Evolutionary conservation across 2,329 filamentous ascomycete species (phyloP).

Genomic region (Hypoxylon sp.): DNA sequence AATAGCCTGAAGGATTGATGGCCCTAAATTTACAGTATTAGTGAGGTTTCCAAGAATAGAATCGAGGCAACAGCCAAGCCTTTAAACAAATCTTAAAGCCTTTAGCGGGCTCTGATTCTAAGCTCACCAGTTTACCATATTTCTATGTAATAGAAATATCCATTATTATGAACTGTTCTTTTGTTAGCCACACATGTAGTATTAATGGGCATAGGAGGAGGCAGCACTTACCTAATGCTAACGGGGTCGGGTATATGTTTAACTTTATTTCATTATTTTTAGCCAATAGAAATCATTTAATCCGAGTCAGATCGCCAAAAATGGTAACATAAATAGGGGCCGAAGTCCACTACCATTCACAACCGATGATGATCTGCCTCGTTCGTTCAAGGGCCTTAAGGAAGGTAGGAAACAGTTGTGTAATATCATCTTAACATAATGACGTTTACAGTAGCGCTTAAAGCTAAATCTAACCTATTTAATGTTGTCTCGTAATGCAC

Average conservation of each 20-base stretch:
- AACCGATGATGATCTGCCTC: not conserved
- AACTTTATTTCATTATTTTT: not conserved
- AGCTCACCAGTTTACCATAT: not conserved
- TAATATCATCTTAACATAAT: not conserved
- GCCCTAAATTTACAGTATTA: too few species aligned
- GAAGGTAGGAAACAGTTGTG: too few species aligned
- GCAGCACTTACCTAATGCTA: not conserved
- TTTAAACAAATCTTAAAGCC: not conserved
- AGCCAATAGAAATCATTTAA: conserved; percentile 1
- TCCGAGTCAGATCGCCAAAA: conserved; percentile 7
- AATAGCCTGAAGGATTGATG: not conserved
- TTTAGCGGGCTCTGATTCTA: too few species aligned
- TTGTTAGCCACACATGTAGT: too few species aligned
- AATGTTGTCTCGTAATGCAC: too few species aligned
- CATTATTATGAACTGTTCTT: not conserved
- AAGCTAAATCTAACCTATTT: too few species aligned
- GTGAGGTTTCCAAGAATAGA: not conserved
- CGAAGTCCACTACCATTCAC: not conserved
- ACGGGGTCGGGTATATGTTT: not conserved
- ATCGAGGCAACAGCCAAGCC: not conserved
- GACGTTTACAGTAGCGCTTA: too few species aligned
- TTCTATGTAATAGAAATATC: not conserved
- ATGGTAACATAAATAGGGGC: conserved; percentile 5
- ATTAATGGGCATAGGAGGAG: too few species aligned
- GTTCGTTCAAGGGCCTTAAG: not conserved